These are phyloP conservation scores for Chrysochromulina tobinii DNA, from an alignment of 78 protist genomes.

Conservation along the genomic window DNA sequence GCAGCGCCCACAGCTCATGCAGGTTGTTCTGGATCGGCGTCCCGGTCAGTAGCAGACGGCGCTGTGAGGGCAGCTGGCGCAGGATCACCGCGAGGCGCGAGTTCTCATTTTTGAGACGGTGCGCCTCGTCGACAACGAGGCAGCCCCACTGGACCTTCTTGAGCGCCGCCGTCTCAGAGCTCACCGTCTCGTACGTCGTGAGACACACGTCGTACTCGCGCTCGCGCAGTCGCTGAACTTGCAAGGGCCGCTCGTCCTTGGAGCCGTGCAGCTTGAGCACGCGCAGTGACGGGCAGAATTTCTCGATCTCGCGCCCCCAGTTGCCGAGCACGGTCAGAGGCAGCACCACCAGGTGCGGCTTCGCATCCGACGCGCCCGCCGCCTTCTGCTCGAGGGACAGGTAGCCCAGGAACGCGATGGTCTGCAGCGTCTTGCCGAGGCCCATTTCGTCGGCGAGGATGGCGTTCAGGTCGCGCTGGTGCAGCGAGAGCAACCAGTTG, in stretches of 20 bases:
- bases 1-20: slow-evolving; percentile 98
- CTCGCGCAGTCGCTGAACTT: background rate
- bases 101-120: slow-evolving; percentile 36
- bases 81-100: background rate
- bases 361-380: slow-evolving; percentile 1
- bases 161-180: background rate
- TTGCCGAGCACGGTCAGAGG: background rate
- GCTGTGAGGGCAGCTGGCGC: background rate
- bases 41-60: background rate
- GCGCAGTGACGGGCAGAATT: background rate
- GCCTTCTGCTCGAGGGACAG: slow-evolving; percentile 77
- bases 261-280: background rate
- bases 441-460: slow-evolving; percentile 70
- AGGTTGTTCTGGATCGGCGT: slow-evolving; percentile 87
- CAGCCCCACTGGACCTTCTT: background rate
- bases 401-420: slow-evolving; percentile 63
- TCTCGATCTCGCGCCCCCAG: background rate
- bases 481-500: slow-evolving; percentile 68
- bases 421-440: slow-evolving; percentile 75
- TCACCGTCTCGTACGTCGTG: background rate
- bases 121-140: slow-evolving; percentile 58
- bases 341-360: background rate
- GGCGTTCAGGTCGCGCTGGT: slow-evolving; percentile 43
- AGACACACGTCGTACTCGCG: background rate
- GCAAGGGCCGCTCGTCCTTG: background rate